phyloP scores from a whole-genome alignment of 768 basidiomycete species.

The Brasilioporus rufonigricans region DNA sequence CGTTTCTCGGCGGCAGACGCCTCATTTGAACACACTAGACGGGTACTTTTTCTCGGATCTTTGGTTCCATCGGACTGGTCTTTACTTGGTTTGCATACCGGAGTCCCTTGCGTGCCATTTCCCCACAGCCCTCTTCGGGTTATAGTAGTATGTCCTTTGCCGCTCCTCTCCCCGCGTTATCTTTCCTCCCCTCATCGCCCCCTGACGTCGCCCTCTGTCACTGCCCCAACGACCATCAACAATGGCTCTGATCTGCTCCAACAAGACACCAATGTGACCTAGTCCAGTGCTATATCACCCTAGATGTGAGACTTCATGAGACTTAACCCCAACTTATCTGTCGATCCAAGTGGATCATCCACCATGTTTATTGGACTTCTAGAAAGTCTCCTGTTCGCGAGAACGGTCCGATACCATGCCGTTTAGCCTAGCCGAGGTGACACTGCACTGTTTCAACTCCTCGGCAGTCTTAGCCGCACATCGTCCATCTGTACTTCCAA shows the following conservation, averaged over 20 bases:
- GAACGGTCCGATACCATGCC: conserved; percentile 1
- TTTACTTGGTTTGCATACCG: neutral
- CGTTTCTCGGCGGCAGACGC: conserved; percentile 17
- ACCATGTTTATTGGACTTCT: neutral
- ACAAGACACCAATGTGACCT: neutral
- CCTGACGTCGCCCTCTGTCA: neutral
- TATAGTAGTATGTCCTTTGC: neutral
- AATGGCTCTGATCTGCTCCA: neutral
- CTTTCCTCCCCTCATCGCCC: neutral
- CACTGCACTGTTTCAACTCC: neutral
- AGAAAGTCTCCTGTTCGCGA: neutral
- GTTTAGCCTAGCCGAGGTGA: neutral
- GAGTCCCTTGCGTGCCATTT: neutral
- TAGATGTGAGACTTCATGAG: neutral
- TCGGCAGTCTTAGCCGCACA: neutral
- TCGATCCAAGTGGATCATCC: conserved; percentile 1
- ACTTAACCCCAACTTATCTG: neutral
- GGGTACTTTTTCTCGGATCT: conserved; percentile 11
- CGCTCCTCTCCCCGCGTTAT: too few species aligned
- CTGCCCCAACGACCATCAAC: neutral
- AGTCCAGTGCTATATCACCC: neutral
- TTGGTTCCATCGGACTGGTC: neutral
- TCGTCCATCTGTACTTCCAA: neutral
- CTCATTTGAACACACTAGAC: neutral
- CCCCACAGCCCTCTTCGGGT: conserved; percentile 1